Base-by-base conservation (phyloP, 176 grass and related monocot species). In the Poa pratensis region DNA sequence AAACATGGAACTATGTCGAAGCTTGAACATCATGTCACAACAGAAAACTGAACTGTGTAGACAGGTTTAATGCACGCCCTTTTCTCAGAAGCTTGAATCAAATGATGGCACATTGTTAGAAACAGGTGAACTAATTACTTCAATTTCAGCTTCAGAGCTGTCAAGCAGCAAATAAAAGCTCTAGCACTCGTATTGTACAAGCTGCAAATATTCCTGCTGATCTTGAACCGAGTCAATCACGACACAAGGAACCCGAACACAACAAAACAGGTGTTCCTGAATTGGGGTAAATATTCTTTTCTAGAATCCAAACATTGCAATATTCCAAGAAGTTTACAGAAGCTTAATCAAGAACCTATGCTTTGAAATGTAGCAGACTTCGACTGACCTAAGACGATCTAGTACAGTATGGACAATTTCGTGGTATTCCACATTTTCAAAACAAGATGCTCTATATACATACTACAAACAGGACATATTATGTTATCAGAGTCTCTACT, bases 1-100 rank as follows among this genome's bases (percentile, higher is more conserved):
- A 86, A 94, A 94, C 73, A 77, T 90, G 22, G 92, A 94, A 77
- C 88, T 94, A 24, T 52, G 71, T 69, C 76, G 77, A 73, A 86
- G 48, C 28, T 54, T 88, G 69, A 86, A 80, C 28, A 5, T 80
- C 43, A 55, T 93, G 64, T 82, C 65, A n/a, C 65, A 88, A 79
- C 85, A 93, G 79, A 90, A 86, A 34, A 55, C 71, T 24, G 82
- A 93, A 83, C 69, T 93, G 59, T 34, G 75, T 4, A 75, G 45
- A 49, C 85, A 93, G 91, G 91, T 93, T 80, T 50, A 61, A 19
- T 53, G 40, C 28, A 72, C 17, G 7, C 84, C 39, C 7, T 58
- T 61, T 76, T 72, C 27, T 43, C 68, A 81, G 6, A 76, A 93
- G 75, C 20, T 37, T 66, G 18, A 43, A 67, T 27, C 9, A 87